Base-by-base conservation (phyloP, 129 eudicot genomes). In the Glebionis coronaria region DNA sequence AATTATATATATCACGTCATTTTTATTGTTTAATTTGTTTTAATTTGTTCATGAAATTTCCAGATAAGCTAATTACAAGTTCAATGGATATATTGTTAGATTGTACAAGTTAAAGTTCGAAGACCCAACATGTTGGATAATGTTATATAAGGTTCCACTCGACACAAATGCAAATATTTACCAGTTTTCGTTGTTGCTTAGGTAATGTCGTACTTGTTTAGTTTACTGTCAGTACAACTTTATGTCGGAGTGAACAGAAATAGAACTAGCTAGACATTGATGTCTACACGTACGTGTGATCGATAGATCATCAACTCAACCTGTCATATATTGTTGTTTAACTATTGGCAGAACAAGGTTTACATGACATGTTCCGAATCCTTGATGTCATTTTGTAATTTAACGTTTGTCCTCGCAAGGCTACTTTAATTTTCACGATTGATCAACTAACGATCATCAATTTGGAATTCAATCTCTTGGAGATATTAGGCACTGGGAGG, bases 361-460 rank as follows among this genome's bases (percentile, higher is more conserved):
- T 18, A 70, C 35, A 67, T 56, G 61, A 74, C 56, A 67, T 58
- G 44, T 64, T 55, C 58, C 42, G 44, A 65, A 65, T 28, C 72
- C 20, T 65, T 56, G 67, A 65, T 67, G 44, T 50, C 29, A 57
- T 68, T n/a, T 75, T 75, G 73, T 75, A 58, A 31, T 57, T 67
- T 67, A 38, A 50, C 61, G 38, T 46, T 60, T 44, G 73, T 75
- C n/a, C n/a, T n/a, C 73, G 18, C 56, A 49, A 47, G 25, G 68
- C 79, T 40, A 67, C 44, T 21, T 47, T 40, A 67, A 27, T 21
- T 47, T 67, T 58, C 40, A 67, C 68, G 40, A 58, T 61, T 58
- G 79, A 74, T n/a, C n/a, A n/a, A n/a, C n/a, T n/a, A n/a, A n/a
- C n/a, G n/a, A n/a, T n/a, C n/a, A n/a, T n/a, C n/a, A n/a, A n/a